Percentiles rank a stretch among this genome's conserved stretches.
These are phyloP conservation scores for Gaeumannomyces tritici DNA, from an alignment of 2,329 filamentous ascomycete species.

Conservation along the genomic window DNA sequence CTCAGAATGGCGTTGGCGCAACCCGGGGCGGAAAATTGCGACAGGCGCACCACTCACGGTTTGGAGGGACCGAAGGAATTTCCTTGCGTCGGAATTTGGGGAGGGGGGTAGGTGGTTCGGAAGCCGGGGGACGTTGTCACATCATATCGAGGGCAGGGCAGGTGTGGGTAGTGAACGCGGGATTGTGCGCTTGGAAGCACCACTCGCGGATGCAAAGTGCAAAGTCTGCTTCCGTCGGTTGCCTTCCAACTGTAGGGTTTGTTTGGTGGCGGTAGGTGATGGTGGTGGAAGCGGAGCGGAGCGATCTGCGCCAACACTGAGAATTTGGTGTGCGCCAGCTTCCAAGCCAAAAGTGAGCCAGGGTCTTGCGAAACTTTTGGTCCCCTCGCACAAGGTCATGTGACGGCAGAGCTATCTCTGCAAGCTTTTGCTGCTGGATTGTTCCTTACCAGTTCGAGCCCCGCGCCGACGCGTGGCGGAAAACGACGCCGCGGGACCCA, in stretches of 20 bases:
- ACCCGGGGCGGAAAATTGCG: background rate
- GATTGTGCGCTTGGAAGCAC: background rate
- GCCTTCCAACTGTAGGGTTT: background rate
- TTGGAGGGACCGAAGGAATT: constrained; percentile 9
- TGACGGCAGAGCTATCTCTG: background rate
- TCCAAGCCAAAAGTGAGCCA: background rate
- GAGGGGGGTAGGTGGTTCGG: background rate
- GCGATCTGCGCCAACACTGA: background rate
- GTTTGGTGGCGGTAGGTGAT: background rate
- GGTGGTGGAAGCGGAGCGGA: background rate
- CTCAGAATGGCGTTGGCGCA: background rate
- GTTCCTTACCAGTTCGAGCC: background rate
- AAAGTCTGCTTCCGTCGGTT: background rate
- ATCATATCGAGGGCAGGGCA: constrained; percentile 2
- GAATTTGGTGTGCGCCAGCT: background rate
- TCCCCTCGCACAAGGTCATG: background rate
- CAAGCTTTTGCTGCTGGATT: constrained; percentile 3
- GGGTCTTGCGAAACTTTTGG: background rate
- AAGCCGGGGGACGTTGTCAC: constrained; percentile 1
- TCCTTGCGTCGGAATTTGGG: background rate
- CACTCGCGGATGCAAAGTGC: background rate
- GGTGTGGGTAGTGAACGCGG: background rate
- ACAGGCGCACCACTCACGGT: background rate
- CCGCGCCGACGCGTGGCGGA: too few species aligned
- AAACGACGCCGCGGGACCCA: background rate